Base-by-base conservation (phyloP, 1,284 basidiomycete genomes). In the Ceratobasidium sp. region DNA sequence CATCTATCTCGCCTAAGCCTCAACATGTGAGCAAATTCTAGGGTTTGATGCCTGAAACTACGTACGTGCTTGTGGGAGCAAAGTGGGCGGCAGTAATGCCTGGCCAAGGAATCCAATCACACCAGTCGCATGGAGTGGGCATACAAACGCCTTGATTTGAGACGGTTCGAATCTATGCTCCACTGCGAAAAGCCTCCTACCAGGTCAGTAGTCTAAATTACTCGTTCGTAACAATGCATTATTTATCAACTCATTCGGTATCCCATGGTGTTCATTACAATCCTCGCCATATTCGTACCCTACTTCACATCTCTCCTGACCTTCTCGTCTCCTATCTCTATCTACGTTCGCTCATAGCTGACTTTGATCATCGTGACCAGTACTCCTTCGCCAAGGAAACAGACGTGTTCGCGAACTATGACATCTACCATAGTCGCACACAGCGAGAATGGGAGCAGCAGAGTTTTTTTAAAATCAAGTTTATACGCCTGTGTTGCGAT, bases 391-490 rank as follows among this genome's bases (percentile, higher is more conserved):
- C 60, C 60, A 34, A 62, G 60, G 3, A 12, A 9, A 34, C 43
- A 32, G 4, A 62, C 21, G 9, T 32, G 21, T 9, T 48, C 28
- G n/a, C 45, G 43, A 34, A 62, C 43, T 14, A 62, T 28, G 26
- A 48, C 43, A 34, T 62, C 60, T 18, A 48, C 26, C 26, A 62
- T 16, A 2, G 60, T 62, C 16, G 60, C 2, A 34, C 60, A 62
- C 12, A 62, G 48, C 16, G n/a, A 30, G 8, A 34, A 14, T 4
- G 60, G 60, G 14, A 39, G 36, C 28, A 6, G 36, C n/a, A n/a
- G n/a, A n/a, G n/a, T n/a, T n/a, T n/a, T n/a, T n/a, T n/a, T n/a
- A n/a, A n/a, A n/a, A n/a, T n/a, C n/a, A n/a, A n/a, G n/a, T n/a
- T 39, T 39, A 39, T 39, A 39, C 36, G 36, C 36, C 36, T 39